Evolutionary conservation across 1,284 basidiomycete species (phyloP).

Genomic region (Kwoniella shivajii): DNA sequence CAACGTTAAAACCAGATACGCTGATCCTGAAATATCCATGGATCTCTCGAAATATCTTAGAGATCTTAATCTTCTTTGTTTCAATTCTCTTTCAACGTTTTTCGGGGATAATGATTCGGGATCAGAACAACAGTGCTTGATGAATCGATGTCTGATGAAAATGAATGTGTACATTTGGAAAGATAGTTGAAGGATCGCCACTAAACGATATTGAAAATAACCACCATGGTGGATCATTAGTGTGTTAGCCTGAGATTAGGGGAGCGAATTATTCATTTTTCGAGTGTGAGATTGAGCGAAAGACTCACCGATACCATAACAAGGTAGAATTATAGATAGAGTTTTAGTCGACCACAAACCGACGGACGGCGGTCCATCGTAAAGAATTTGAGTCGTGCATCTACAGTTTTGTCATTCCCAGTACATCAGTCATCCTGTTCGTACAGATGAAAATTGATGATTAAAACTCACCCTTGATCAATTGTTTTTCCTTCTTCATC

Average conservation of each 20-base stretch:
- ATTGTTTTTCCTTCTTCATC: background rate
- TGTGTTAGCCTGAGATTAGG: too few species aligned
- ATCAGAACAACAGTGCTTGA: constrained; percentile 11
- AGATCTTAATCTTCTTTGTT: background rate
- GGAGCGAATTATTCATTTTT: too few species aligned
- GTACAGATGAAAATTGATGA: too few species aligned
- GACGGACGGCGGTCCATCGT: constrained; percentile 5
- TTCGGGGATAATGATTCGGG: constrained; percentile 9
- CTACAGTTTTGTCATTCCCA: background rate
- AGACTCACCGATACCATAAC: constrained; percentile 16
- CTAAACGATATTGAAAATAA: background rate
- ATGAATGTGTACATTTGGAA: constrained; percentile 4
- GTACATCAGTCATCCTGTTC: background rate
- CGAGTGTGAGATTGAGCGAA: too few species aligned
- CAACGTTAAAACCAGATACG: background rate
- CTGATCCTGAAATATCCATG: constrained; percentile 12
- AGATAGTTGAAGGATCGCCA: constrained; percentile 13
- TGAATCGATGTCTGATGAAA: constrained; percentile 8
- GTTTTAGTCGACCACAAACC: constrained; percentile 2
- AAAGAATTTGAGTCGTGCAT: constrained; percentile 10
- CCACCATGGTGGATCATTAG: too few species aligned
- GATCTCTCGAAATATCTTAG: constrained; percentile 15
- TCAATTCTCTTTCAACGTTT: background rate
- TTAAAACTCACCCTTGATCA: background rate
- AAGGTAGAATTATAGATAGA: constrained; percentile 11